Evolutionary conservation across 345 rosid genomes (phyloP), one percentile per base, ranked within the genome.

Genomic region (Ceriops decandra): DNA sequence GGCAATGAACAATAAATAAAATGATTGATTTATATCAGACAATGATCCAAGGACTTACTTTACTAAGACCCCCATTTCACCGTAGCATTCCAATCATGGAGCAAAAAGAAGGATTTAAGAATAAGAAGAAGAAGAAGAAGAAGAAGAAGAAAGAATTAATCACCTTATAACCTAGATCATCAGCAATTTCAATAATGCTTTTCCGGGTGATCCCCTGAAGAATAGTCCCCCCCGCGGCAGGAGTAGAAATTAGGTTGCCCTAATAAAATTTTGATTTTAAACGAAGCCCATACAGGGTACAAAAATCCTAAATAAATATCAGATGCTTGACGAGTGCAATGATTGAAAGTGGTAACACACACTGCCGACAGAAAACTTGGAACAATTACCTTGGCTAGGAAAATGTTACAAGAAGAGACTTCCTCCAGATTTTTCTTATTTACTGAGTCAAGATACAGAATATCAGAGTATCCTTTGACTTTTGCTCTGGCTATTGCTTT

Each of bases 321-420:
- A 33, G 7, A 1, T 1, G 36, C 33, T 4, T 0, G 33, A 31
- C 6, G 33, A 31, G 6, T 31, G 33, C 33, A 31, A 31, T 5
- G 6, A 31, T 31, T 31, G 4, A 5, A 33, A 7, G 36, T 33
- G 10, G 7, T 33, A 33, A 7, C 36, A 33, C 36, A 7, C 36
- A 7, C 32, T 17, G 19, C 1, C 19, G 24, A 54, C 17, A 32
- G 24, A 35, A 10, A 1, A 13, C 20, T 30, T 72, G 31, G 1
- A 27, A n/a, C n/a, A 32, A 0, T 2, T 67, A 88, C 98, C 96
- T 91, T 93, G 7, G 85, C 87, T 31, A 89, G 52, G 73, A 93
- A 93, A 61, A 93, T 83, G 73, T 90, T 93, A 72, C 95, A 83
- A 68, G 96, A 81, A 72, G 98, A 91, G 19, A 86, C 96, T 72